phyloP scores from a whole-genome alignment of 495 filamentous ascomycete genomes.

The Xylaria sp. region DNA sequence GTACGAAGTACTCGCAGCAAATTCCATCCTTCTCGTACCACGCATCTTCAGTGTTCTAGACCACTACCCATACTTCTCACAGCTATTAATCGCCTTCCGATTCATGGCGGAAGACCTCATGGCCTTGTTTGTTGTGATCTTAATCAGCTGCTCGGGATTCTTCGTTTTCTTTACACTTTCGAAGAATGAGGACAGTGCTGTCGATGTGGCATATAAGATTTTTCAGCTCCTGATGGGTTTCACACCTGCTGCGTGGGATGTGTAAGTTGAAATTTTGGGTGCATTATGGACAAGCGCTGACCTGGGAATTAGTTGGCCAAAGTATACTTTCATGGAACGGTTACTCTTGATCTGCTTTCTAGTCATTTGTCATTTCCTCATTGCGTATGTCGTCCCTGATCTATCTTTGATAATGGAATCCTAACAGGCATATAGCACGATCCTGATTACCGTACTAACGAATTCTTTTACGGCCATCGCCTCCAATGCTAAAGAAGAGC shows the following conservation, averaged over 20 bases:
- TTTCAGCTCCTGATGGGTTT: slow-evolving; percentile 95
- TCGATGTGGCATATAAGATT: slow-evolving; percentile 79
- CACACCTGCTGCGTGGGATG: slow-evolving; percentile 59
- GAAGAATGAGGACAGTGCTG: slow-evolving; percentile 65
- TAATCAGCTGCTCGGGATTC: slow-evolving; percentile 90
- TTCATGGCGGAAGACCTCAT: slow-evolving; percentile 90
- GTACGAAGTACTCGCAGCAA: slow-evolving; percentile 89
- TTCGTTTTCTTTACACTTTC: slow-evolving; percentile 91
- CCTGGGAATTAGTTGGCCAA: slow-evolving; percentile 68
- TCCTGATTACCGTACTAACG: slow-evolving; percentile 88
- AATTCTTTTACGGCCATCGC: slow-evolving; percentile 95
- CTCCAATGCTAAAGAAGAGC: slow-evolving; percentile 89
- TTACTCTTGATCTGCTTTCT: slow-evolving; percentile 79
- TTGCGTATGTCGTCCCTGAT: slow-evolving; percentile 60
- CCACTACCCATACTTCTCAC: slow-evolving; percentile 93
- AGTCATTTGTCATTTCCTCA: slow-evolving; percentile 91
- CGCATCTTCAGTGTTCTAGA: slow-evolving; percentile 90
- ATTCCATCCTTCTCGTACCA: slow-evolving; percentile 87
- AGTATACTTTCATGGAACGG: slow-evolving; percentile 80
- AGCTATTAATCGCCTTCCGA: slow-evolving; percentile 88
- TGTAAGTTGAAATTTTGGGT: slow-evolving; percentile 41
- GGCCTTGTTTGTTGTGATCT: slow-evolving; percentile 79
- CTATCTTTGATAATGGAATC: not conserved
- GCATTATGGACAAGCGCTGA: slow-evolving; percentile 27
- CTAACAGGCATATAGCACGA: slow-evolving; percentile 60